Evolutionary conservation across 805 yeast species (phyloP), one percentile per base, ranked within the genome.

Genomic region (Osmozyma mogii): DNA sequence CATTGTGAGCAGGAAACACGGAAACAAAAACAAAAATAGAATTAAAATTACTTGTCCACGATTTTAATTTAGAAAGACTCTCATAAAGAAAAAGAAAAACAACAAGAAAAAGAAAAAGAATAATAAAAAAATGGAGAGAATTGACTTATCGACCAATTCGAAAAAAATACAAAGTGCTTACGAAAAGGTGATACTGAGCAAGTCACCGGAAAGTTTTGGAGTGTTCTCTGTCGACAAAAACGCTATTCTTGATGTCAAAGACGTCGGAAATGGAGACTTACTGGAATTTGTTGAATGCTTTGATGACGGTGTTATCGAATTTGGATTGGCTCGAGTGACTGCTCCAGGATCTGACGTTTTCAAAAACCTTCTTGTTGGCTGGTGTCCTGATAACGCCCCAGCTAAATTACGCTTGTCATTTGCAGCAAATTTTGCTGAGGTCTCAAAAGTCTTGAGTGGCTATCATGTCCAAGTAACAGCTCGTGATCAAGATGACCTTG

Each of bases 381-480:
- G 96, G 96, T 84, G 95, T 60, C 98, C 98, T 5, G 97, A 92
- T 55, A 84, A 89, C 33, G 88, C 95, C 14, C 94, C 96, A 30
- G 40, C 68, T 65, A 81, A 78, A 50, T 66, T 79, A 16, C 72
- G 85, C 45, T 70, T 84, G 26, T 77, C 87, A 2, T 83, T 78
- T 57, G 87, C 89, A 16, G 60, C 75, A 36, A 83, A 82, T 54
- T 78, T 81, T 42, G 85, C 84, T 23, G 83, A 78, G 23, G 82
- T 83, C 13, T 73, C 87, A 16, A 75, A 68, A 35, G 64, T 75
- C 13, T 66, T 83, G 47, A 68, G 68, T 43, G 94, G 95, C 27
- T 92, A 89, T 59, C 98, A 92, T 52, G 88, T 92, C 31, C 96
- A 92, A 58, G 78, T 92, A 41, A 87, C 96, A 28, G 97, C 97